phyloP scores from a whole-genome alignment of 148 eudicot species.

The Selenicereus undatus region DNA sequence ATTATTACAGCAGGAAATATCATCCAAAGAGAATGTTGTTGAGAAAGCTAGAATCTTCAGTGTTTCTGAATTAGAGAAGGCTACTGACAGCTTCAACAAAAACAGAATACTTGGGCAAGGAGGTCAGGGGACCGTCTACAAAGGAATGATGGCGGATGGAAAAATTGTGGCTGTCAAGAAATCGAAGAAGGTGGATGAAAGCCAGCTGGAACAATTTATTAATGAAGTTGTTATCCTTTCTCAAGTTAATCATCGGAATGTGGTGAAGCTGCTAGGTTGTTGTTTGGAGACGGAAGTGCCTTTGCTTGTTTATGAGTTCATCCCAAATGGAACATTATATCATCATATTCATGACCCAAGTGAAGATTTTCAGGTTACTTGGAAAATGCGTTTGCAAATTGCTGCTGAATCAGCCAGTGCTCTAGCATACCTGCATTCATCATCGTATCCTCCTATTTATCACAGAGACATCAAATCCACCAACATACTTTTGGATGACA shows the following conservation, averaged over 20 bases:
- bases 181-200: slow-evolving; percentile 8
- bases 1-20: slow-evolving; percentile 12
- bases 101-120: slow-evolving; percentile 23
- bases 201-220: slow-evolving; percentile 14
- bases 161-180: slow-evolving; percentile 16
- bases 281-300: slow-evolving; percentile 12
- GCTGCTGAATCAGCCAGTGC: slow-evolving; percentile 22
- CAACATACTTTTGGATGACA: slow-evolving; percentile 20
- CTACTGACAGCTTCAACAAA: slow-evolving; percentile 16
- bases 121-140: slow-evolving; percentile 19
- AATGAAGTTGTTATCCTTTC: slow-evolving; percentile 19
- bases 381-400: slow-evolving; percentile 26
- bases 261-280: slow-evolving; percentile 5
- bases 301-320: slow-evolving; percentile 13
- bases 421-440: slow-evolving; percentile 20
- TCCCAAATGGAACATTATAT: slow-evolving; percentile 20
- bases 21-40: slow-evolving; percentile 9
- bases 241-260: slow-evolving; percentile 17
- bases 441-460: slow-evolving; percentile 15
- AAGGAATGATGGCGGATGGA: slow-evolving; percentile 19
- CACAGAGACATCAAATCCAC: slow-evolving; percentile 20
- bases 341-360: slow-evolving; percentile 8
- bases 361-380: slow-evolving; percentile 16
- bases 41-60: slow-evolving; percentile 12
- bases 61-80: slow-evolving; percentile 13